phyloP scores from a whole-genome alignment of 176 grass and related monocot species.

The Bolboschoenus planiculmis region DNA sequence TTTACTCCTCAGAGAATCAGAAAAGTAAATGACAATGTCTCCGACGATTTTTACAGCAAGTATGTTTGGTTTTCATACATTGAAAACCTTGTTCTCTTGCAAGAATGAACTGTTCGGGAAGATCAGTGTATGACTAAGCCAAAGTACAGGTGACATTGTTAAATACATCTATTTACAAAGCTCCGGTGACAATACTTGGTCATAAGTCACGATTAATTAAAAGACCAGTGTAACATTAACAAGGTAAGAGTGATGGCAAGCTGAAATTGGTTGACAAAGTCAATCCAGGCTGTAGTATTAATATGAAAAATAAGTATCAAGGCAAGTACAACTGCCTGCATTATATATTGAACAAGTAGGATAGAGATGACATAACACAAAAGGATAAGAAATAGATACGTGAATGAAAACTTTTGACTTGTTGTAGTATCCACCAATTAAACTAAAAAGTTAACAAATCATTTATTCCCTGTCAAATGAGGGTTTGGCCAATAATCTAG shows the following conservation, averaged over 20 bases:
- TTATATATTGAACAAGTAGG: conserved; percentile 16
- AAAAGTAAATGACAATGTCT: background rate
- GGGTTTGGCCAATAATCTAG: background rate
- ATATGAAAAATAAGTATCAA: conserved; percentile 8
- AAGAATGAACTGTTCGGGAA: background rate
- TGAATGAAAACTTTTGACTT: background rate
- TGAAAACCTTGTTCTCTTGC: background rate
- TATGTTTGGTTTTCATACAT: background rate
- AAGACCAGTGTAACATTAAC: background rate
- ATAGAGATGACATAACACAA: background rate
- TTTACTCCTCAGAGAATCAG: no score
- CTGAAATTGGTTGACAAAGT: background rate
- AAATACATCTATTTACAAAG: background rate
- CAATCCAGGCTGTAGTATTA: conserved; percentile 6
- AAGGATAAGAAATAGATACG: background rate
- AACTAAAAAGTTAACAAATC: background rate
- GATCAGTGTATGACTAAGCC: background rate
- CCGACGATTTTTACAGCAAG: background rate
- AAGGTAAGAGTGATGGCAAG: background rate
- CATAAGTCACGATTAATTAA: background rate
- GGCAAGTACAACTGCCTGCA: conserved; percentile 20
- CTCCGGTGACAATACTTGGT: background rate
- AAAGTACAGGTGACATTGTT: background rate
- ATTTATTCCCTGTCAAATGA: conserved; percentile 3
- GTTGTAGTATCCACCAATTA: background rate